Percentiles rank a stretch among this genome's conserved stretches.
phyloP scores from a whole-genome alignment of 257 asterid genomes.

The Cinchona pubescens region DNA sequence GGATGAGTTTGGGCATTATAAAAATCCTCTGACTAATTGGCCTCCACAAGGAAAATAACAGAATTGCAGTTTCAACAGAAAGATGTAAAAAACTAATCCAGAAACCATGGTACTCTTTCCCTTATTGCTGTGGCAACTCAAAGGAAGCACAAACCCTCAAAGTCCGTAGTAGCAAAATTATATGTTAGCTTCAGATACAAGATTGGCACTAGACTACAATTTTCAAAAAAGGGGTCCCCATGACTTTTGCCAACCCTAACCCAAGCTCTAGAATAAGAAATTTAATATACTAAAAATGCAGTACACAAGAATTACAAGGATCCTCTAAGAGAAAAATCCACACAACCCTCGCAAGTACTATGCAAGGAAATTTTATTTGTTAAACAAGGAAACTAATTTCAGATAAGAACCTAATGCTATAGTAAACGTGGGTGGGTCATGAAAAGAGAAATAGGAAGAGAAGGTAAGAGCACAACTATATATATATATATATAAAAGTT shows the following conservation, averaged over 20 bases:
- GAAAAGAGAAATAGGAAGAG: background rate
- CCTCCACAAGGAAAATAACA: background rate
- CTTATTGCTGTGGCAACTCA: no score
- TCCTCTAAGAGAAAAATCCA: no score
- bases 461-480: no score
- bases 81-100: no score
- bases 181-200: background rate
- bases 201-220: background rate
- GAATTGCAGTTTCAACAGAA: background rate
- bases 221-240: background rate
- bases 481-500: no score
- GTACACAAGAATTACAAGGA: background rate
- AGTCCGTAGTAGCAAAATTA: no score
- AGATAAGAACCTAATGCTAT: background rate
- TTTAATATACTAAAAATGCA: background rate
- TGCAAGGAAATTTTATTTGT: no score
- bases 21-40: background rate
- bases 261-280: background rate
- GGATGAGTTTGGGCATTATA: background rate
- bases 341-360: background rate
- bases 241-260: background rate
- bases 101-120: no score
- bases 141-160: no score
- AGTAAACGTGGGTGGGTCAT: background rate
- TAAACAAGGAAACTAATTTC: background rate